Evolutionary conservation across 495 filamentous ascomycete species (phyloP), one percentile per base, ranked within the genome.

Genomic region (Clavariopsis aquatica): DNA sequence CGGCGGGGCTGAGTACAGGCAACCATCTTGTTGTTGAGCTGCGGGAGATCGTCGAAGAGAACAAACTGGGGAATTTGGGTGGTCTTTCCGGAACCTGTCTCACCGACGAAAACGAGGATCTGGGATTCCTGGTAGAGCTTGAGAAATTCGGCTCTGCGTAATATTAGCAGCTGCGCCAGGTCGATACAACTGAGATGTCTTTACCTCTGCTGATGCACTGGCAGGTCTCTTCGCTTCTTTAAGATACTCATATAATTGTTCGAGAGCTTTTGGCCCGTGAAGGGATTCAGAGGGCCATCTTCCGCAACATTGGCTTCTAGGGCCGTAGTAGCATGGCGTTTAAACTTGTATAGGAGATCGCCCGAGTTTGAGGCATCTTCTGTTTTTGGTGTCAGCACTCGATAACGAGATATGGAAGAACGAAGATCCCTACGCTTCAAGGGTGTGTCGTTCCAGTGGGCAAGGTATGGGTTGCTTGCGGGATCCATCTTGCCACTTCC

Each of bases 51-150:
- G 79, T 99, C 95, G 81, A 89, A 97, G 15, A 97, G 83, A 61
- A 99, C 91, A 74, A 96, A 99, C 74, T 99, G 95, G 0, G 95
- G 95, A 57, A 99, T 98, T 77, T 99, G 95, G 0, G 94, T 98
- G 0, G 94, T 98, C 78, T 98, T 98, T 76, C 94, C 94, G 68
- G 94, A 98, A 87, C 94, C 94, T 1, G 94, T 98, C 81, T 98
- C 94, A 79, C 95, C 95, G 62, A 99, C 95, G 71, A 99, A 96
- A 71, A 99, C 94, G 26, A 99, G 83, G 64, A 98, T 96, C 74
- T 98, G 95, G 12, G 87, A 89, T 73, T 88, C 85, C 65, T 98
- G 95, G 76, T 94, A 99, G 69, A 93, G 82, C 68, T 90, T 81
- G 41, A 99, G 80, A 76, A 99, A 99, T 74, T 98, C 92, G 75